Evolutionary conservation across 108 stramenopile species (phyloP), one percentile per base, ranked within the genome.

Genomic region (Fistulifera solaris): DNA sequence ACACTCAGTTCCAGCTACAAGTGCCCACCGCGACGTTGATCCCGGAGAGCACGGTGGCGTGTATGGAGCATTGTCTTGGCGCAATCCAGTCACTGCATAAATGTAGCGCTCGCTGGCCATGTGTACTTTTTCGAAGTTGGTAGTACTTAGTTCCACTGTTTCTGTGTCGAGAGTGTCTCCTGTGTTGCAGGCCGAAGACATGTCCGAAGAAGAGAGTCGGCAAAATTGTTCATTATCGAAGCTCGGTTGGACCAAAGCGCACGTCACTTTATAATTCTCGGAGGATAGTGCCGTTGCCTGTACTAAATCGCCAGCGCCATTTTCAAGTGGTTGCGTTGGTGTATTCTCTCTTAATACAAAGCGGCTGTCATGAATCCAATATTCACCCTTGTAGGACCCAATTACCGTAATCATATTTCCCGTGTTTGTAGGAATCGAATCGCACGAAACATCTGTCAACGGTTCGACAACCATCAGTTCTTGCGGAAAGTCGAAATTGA

Each of bases 211-310:
- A 5, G 22, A 23, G 23, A 58, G 18, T 12, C 18, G 14, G 44
- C 72, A 73, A 10, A n/a, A 15, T 2, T 62, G 52, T 53, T 73
- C 72, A 54, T 73, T 73, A n/a, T 63, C 26, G 31, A 73, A 73
- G 42, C 26, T 68, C 27, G 49, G 44, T 17, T 41, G 58, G 8
- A 50, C 67, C 17, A 16, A 17, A 15, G 35, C 14, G 14, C 53
- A 54, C 19, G 38, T n/a, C 1, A 22, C 17, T 22, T 22, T 12
- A 19, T 24, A 50, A n/a, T n/a, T n/a, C n/a, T n/a, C n/a, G n/a
- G n/a, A n/a, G 31, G 31, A 6, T 8, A 35, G 8, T 6, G 24
- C 31, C n/a, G 64, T 51, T 12, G 23, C 55, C 17, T 45, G 11
- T 13, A 54, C 63, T 0, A 25, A 17, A 44, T 14, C 15, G 7